Base-by-base conservation (phyloP, 2,329 filamentous ascomycete species). In the Alternaria gansuensis region DNA sequence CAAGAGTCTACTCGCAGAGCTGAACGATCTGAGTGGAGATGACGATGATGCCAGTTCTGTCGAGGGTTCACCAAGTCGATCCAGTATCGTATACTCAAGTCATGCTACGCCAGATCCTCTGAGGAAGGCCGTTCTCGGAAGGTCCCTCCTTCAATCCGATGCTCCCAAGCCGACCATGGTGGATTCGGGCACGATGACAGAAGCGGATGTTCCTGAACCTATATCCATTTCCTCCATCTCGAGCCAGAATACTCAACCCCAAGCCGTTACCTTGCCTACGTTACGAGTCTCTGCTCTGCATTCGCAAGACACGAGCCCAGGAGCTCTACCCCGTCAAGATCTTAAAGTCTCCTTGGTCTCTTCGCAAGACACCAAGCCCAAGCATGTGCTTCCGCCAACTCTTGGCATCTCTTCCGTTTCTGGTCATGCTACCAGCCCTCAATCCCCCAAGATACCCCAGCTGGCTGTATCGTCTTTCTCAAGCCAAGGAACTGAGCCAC, bases 1-100 rank as follows among this genome's bases (percentile, higher is more conserved):
- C 14, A 91, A 97, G 80, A 98, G 90, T 71, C 82, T 99, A 50
- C 96, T 95, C 75, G 93, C 93, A 39, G 95, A 99, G 77, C 84
- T 99, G 40, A 92, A 90, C 52, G 91, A 92, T 65, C 81, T 97
- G 41, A 89, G 87, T 56, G 82, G 90, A 66, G 90, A 92, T 59
- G 89, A 90, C 62, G 88, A 90, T 26, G 82, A 74, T 34, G 71
- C 68, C 39, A 76, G 74, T 54, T 68, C 70, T 64, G 64, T 64
- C 11, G 74, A 78, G 45, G 72, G 75, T 39, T 76, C 75, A 29
- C 74, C 76, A 37, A 75, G 70, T 56, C 70, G 72, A 50, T 75
- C 74, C 2, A 74, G 65, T 54, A 43, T 74, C 9, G 39, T 76
- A 13, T 53, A 69, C 10, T 77, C 75, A 34, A 70, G 66, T 7